phyloP scores from a whole-genome alignment of 2,329 filamentous ascomycete species.

The Harringtonia lauricola region DNA sequence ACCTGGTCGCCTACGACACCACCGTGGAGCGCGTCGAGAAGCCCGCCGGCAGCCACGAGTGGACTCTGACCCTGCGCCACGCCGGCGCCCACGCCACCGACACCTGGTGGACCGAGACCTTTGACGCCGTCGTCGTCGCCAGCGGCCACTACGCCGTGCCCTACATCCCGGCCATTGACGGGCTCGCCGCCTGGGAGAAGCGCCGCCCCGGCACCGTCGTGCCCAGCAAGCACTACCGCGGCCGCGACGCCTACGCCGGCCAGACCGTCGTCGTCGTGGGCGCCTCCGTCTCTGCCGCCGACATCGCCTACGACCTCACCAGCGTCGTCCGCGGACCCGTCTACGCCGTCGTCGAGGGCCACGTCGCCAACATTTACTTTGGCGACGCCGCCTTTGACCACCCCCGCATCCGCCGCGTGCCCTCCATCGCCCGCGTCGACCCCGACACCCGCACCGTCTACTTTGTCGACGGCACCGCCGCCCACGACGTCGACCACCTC shows the following conservation, averaged over 20 bases:
- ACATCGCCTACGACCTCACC: conserved; percentile 43
- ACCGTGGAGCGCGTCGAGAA: conserved; percentile 50
- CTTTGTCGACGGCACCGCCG: conserved; percentile 42
- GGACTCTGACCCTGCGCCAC: conserved; percentile 38
- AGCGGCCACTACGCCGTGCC: conserved; percentile 58
- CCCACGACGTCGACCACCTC: conserved; percentile 46
- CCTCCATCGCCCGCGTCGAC: conserved; percentile 8
- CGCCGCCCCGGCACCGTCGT: conserved; percentile 35
- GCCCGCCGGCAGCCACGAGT: conserved; percentile 32
- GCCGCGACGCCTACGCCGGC: conserved; percentile 28
- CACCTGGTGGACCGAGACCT: conserved; percentile 47
- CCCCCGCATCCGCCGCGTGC: conserved; percentile 12
- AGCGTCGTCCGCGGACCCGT: conserved; percentile 12
- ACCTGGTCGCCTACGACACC: conserved; percentile 42
- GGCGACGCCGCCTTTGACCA: conserved; percentile 29
- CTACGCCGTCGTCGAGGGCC: conserved; percentile 16
- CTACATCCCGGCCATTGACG: conserved; percentile 34
- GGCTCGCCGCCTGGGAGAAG: conserved; percentile 30
- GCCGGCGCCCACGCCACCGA: conserved; percentile 23
- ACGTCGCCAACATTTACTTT: conserved; percentile 17
- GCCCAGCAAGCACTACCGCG: conserved; percentile 62
- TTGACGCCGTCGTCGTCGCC: conserved; percentile 58
- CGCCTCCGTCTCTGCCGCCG: conserved; percentile 34
- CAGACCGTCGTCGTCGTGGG: conserved; percentile 40
- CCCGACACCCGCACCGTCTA: conserved; percentile 37